A percentile compares a stretch with the other conserved stretches of the same genome.
These are phyloP conservation scores for Starmerella sp. DNA, from an alignment of 805 yeast species.

Conservation along the genomic window DNA sequence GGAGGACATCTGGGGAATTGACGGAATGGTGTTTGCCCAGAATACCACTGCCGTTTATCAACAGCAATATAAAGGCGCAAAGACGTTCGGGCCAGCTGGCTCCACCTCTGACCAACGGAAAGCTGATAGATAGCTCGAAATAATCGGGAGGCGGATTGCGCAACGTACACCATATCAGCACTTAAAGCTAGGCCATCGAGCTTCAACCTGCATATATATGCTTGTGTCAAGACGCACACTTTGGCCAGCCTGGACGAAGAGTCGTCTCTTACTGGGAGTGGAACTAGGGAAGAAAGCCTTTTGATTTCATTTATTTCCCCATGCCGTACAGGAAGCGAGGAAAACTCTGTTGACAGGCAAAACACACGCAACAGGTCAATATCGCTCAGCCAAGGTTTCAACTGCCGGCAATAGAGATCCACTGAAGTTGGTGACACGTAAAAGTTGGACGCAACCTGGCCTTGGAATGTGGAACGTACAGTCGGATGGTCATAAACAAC, in stretches of 20 bases:
- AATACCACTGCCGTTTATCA: slow-evolving; percentile 71
- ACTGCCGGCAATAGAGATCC: slow-evolving; percentile 47
- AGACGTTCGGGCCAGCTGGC: slow-evolving; percentile 44
- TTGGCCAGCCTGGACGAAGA: slow-evolving; percentile 65
- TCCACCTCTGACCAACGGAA: slow-evolving; percentile 58
- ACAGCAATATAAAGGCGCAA: slow-evolving; percentile 69
- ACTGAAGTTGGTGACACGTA: slow-evolving; percentile 71
- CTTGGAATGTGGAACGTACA: slow-evolving; percentile 51
- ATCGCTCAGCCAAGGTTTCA: slow-evolving; percentile 54
- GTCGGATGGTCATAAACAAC: slow-evolving; percentile 49
- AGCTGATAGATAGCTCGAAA: slow-evolving; percentile 79
- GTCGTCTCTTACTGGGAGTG: slow-evolving; percentile 73
- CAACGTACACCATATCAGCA: slow-evolving; percentile 86
- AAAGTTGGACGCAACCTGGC: slow-evolving; percentile 74
- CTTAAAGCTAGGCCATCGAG: slow-evolving; percentile 83
- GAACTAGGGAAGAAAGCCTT: slow-evolving; percentile 59
- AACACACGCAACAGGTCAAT: slow-evolving; percentile 71
- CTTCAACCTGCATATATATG: slow-evolving; percentile 66
- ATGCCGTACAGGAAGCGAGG: slow-evolving; percentile 67
- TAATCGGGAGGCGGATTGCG: slow-evolving; percentile 86
- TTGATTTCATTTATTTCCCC: slow-evolving; percentile 72
- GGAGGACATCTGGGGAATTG: slow-evolving; percentile 65
- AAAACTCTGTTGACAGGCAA: slow-evolving; percentile 75
- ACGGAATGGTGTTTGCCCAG: slow-evolving; percentile 65
- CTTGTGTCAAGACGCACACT: slow-evolving; percentile 66